A percentile compares a stretch with the other conserved stretches of the same genome.
Evolutionary conservation across 2,329 filamentous ascomycete genomes (phyloP).

Genomic region (Neofusicoccum sp.): DNA sequence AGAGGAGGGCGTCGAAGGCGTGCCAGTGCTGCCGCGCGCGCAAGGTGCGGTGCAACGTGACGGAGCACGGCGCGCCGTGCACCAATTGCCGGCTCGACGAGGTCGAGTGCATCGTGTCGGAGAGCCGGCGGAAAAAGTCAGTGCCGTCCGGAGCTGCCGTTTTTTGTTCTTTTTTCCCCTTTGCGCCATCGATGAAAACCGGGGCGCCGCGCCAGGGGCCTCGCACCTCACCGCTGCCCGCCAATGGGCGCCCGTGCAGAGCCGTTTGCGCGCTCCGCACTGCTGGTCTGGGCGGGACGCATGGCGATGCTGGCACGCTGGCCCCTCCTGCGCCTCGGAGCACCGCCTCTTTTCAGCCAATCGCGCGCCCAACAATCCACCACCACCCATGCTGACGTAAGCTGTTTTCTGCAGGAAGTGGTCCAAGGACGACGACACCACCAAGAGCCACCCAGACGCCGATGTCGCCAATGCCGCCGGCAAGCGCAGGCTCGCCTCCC

Average conservation of each 20-base stretch:
- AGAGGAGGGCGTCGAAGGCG: constrained; percentile 85
- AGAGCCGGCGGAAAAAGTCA: constrained; percentile 84
- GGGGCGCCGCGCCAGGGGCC: constrained; percentile 4
- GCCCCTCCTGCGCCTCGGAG: constrained; percentile 4
- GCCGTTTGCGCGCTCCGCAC: not conserved
- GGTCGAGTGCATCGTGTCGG: constrained; percentile 65
- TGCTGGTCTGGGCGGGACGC: not conserved
- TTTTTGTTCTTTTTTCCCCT: constrained; percentile 5
- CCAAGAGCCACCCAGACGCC: constrained; percentile 23
- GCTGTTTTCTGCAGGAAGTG: constrained; percentile 36
- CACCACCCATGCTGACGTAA: constrained; percentile 15
- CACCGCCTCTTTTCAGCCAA: not conserved
- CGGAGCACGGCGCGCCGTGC: constrained; percentile 79
- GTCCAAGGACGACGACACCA: constrained; percentile 41
- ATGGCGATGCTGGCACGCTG: constrained; percentile 1
- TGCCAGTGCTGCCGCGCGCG: constrained; percentile 85
- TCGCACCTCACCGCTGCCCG: constrained; percentile 1
- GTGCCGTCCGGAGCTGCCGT: constrained; percentile 35
- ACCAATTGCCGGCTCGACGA: constrained; percentile 83
- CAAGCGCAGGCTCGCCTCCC: constrained; percentile 39
- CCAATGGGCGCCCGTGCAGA: constrained; percentile 7
- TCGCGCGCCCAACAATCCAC: not conserved
- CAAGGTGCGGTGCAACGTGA: constrained; percentile 92
- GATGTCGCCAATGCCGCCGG: constrained; percentile 18
- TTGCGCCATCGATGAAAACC: constrained; percentile 8